phyloP scores from a whole-genome alignment of 768 basidiomycete genomes.

The Naganishia onofrii region DNA sequence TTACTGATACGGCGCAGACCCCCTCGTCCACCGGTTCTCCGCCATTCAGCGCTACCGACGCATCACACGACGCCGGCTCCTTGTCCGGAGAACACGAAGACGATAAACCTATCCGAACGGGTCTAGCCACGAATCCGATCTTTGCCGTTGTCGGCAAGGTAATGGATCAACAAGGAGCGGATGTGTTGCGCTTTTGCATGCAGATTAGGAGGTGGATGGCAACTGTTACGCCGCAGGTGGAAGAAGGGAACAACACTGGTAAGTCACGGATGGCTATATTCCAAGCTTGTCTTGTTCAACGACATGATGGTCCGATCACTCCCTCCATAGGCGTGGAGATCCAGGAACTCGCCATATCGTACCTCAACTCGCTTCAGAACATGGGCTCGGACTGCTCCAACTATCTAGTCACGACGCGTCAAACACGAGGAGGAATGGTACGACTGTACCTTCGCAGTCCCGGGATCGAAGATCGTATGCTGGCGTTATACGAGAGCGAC shows the following conservation, averaged over 20 bases:
- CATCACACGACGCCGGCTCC: slow-evolving; percentile 13
- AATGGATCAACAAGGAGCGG: slow-evolving; percentile 24
- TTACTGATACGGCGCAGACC: background rate
- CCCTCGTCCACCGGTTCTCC: slow-evolving; percentile 17
- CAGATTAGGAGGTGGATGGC: slow-evolving; percentile 23
- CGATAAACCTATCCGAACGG: slow-evolving; percentile 25
- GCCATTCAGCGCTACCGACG: slow-evolving; percentile 23
- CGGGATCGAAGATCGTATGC: slow-evolving; percentile 26
- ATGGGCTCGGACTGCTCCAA: slow-evolving; percentile 25
- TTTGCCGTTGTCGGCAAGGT: slow-evolving; percentile 18
- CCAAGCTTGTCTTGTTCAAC: background rate
- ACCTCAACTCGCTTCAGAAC: slow-evolving; percentile 28
- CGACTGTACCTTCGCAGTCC: slow-evolving; percentile 22
- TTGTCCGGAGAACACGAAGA: slow-evolving; percentile 15
- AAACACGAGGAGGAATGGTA: slow-evolving; percentile 19
- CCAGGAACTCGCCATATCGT: slow-evolving; percentile 25
- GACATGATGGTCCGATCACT: background rate
- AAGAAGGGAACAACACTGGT: slow-evolving; percentile 33
- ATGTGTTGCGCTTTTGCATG: slow-evolving; percentile 25
- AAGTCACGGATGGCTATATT: background rate
- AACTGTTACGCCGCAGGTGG: slow-evolving; percentile 26
- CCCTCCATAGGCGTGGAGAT: slow-evolving; percentile 26
- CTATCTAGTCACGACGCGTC: slow-evolving; percentile 20
- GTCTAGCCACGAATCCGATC: slow-evolving; percentile 22
- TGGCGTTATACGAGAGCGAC: slow-evolving; percentile 26